Evolutionary conservation across 352 stramenopile genomes (phyloP), one percentile per base, ranked within the genome.

Genomic region (Phytopythium litorale): DNA sequence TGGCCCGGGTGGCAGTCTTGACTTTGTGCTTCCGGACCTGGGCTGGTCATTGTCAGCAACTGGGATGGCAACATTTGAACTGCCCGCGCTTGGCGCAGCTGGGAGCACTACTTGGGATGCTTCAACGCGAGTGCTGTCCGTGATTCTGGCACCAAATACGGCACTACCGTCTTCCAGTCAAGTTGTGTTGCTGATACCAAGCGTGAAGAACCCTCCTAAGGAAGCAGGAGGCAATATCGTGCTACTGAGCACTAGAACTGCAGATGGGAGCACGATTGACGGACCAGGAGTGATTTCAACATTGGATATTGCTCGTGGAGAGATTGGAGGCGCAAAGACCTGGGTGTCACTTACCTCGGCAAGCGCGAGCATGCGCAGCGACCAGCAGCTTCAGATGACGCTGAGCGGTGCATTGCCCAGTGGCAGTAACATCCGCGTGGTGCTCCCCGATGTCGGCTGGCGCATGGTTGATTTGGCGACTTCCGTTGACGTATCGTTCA

Each of bases 281-380:
- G 81, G 78, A 15, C 72, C 79, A 7, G 76, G 68, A 11, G 63
- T 62, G 1, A 65, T 91, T 32, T 79, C 72, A 7, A 71, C 87
- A 0, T 61, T 78, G 51, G 59, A 62, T 2, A 84, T 89, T 23
- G 63, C 59, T 21, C 53, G 69, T 51, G 81, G 81, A 40, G 7
- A 25, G 16, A 53, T 88, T 4, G 30, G 45, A 30, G 81, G 81
- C 0, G 15, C 33, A 3, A 83, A 79, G 56, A 63, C 65, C 0
- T 85, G 77, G 63, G 67, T 56, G 0, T 81, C 70, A 7, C 51
- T 66, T 2, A 78, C 68, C 9, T 80, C 76, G 3, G 56, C 63
- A 21, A 84, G 76, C 49, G 75, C 81, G 7, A 84, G 77, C 32
- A 85, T 82, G 74, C 48, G 45, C 61, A 91, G 81, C 40, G 73